Percentiles rank a stretch among this genome's conserved stretches.
These are phyloP conservation scores for Closterium sp. DNA, from an alignment of 139 green algal genomes.

Conservation along the genomic window DNA sequence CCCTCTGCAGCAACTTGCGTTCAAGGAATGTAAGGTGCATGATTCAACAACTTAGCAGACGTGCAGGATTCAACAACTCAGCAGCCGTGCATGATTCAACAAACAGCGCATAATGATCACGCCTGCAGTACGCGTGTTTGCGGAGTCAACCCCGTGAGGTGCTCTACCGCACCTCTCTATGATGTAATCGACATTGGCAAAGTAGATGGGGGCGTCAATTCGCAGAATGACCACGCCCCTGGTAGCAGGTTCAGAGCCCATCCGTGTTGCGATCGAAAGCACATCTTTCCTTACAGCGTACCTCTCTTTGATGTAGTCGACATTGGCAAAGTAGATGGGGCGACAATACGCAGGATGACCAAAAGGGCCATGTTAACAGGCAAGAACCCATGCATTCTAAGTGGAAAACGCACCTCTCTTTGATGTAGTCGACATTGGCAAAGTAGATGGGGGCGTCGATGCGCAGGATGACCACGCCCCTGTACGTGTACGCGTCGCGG, in stretches of 20 bases:
- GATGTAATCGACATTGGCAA: conserved; percentile 74
- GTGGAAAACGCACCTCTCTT: conserved; percentile 47
- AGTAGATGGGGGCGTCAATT: conserved; percentile 68
- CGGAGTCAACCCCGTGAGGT: too few relatives aligned
- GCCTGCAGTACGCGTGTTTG: too few relatives aligned
- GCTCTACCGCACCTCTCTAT: conserved; percentile 47
- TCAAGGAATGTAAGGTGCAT: too few relatives aligned
- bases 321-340: conserved; percentile 74
- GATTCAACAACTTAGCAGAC: too few relatives aligned
- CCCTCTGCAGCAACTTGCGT: background rate
- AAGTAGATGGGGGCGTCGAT: conserved; percentile 72
- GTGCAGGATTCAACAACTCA: too few relatives aligned
- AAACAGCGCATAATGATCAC: too few relatives aligned
- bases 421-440: conserved; percentile 73
- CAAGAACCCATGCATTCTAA: background rate
- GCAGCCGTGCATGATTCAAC: too few relatives aligned
- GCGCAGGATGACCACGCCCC: conserved; percentile 66
- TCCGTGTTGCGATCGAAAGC: too few relatives aligned
- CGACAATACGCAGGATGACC: conserved; percentile 69
- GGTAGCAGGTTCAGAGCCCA: too few relatives aligned
- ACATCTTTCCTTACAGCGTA: background rate
- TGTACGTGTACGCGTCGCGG: conserved; percentile 58
- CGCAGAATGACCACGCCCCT: conserved; percentile 65
- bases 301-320: conserved; percentile 53
- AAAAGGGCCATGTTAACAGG: too few relatives aligned